Evolutionary conservation across 257 asterid genomes (phyloP), one percentile per base, ranked within the genome.

Genomic region (Orobanche coerulescens): DNA sequence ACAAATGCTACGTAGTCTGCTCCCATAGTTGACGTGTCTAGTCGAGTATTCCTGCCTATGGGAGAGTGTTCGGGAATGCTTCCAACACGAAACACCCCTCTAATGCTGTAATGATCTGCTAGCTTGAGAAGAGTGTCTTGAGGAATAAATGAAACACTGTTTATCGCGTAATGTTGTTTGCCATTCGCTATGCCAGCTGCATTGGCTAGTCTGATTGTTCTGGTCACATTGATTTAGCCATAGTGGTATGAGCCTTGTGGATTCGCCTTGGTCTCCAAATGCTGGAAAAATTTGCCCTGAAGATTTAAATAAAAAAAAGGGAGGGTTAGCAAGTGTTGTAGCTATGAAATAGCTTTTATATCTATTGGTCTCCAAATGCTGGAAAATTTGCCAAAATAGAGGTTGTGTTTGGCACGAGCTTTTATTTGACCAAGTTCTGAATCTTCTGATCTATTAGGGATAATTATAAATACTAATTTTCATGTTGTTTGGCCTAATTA

Each of bases 231-330:
- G 73, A 88, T 79, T 12, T 64, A 62, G 5, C 96, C 96, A 26
- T 85, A 88, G 74, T 85, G 92, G 79, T 85, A 88, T 0, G 96
- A 83, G 70, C 96, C 96, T 48, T 88, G 96, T 0, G 95, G 94
- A 37, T 88, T 88, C 2, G 94, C 64, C 96, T 74, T 2, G 96
- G 88, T 5, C 91, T 95, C 50, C 94, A 82, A 0, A n/a, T n/a
- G 95, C 96, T 1, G 88, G 88, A 81, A 16, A 88, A 79, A 55
- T 88, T 86, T 0, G 82, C 78, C 83, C 94, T 82, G 76, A 5
- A n/a, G n/a, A n/a, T 6, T 18, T 2, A 39, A n/a, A 40, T 2
- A 9, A 14, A 42, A 40, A 1, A 42, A 14, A 42, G 4, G n/a
- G n/a, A n/a, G n/a, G n/a, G n/a, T n/a, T n/a, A n/a, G n/a, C n/a